Conservation (phyloP, 225 moss, liverwort and hornwort species). For the Pleurozium schreberi region DNA sequence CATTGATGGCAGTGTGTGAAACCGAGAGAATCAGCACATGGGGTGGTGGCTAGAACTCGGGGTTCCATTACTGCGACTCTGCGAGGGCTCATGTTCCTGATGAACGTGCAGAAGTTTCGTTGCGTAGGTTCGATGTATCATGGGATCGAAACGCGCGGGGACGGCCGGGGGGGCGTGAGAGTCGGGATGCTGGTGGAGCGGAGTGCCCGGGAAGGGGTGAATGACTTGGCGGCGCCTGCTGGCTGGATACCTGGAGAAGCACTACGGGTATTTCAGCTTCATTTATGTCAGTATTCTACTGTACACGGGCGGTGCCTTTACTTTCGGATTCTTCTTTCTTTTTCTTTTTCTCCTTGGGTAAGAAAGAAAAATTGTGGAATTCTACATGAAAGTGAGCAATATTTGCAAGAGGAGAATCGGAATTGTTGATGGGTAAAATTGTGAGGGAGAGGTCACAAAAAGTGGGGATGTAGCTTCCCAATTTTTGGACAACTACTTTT, state of each 20-base stretch:
- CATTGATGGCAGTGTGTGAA: neutral
- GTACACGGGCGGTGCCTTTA: too few species aligned
- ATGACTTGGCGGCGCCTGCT: neutral
- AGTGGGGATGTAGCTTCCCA: rapidly evolving
- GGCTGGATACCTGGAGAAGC: neutral
- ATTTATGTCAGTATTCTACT: neutral
- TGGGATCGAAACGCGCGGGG: neutral
- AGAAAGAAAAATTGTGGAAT: neutral
- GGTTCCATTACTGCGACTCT: neutral
- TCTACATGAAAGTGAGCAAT: neutral
- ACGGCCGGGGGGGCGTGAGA: neutral
- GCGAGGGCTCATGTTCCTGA: neutral
- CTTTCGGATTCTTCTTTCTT: neutral
- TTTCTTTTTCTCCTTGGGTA: too few species aligned
- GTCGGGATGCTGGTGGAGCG: neutral
- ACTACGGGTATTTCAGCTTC: neutral
- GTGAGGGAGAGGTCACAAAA: neutral
- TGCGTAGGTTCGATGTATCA: neutral
- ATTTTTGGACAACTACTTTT: rapidly evolving
- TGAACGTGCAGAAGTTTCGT: neutral
- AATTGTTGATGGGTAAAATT: neutral
- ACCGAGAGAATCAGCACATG: neutral
- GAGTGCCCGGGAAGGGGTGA: neutral
- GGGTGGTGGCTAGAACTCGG: neutral
- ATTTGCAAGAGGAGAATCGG: neutral